Percentiles rank a stretch among this genome's conserved stretches.
These are phyloP conservation scores for Sequoia sempervirens DNA, from an alignment of 75 land plant genomes.

Conservation along the genomic window DNA sequence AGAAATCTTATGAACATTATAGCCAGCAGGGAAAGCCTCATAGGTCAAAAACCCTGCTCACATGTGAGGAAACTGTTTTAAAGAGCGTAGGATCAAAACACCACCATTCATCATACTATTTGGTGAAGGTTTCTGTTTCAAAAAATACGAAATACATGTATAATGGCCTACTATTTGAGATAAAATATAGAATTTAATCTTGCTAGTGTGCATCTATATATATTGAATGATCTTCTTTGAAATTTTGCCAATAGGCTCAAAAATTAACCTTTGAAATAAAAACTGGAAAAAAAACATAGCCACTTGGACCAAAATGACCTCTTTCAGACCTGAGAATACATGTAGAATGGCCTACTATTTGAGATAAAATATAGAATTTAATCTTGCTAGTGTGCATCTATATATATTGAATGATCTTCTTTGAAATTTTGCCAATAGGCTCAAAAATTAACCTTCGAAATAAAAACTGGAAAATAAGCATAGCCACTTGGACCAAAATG, in stretches of 20 bases:
- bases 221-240: not conserved
- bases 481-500: not conserved
- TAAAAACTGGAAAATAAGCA: not conserved
- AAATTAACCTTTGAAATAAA: not conserved
- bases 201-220: not conserved
- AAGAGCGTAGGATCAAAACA: not conserved
- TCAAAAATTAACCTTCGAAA: not conserved
- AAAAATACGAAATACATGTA: not conserved
- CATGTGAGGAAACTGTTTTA: not conserved
- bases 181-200: not conserved
- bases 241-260: not conserved
- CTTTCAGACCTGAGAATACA: slow-evolving; percentile 83
- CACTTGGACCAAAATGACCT: not conserved
- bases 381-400: not conserved
- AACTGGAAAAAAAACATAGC: not conserved
- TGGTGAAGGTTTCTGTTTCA: not conserved
- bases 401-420: not conserved
- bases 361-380: not conserved
- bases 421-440: not conserved
- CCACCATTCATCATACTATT: not conserved
- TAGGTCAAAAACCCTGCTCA: not conserved
- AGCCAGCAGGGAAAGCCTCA: not conserved
- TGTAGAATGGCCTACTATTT: not conserved
- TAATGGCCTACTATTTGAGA: not conserved
- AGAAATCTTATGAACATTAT: not conserved